Percentiles rank a stretch among this genome's conserved stretches.
Evolutionary conservation across 768 basidiomycete genomes (phyloP).

Genomic region (Lentinula detonsa): DNA sequence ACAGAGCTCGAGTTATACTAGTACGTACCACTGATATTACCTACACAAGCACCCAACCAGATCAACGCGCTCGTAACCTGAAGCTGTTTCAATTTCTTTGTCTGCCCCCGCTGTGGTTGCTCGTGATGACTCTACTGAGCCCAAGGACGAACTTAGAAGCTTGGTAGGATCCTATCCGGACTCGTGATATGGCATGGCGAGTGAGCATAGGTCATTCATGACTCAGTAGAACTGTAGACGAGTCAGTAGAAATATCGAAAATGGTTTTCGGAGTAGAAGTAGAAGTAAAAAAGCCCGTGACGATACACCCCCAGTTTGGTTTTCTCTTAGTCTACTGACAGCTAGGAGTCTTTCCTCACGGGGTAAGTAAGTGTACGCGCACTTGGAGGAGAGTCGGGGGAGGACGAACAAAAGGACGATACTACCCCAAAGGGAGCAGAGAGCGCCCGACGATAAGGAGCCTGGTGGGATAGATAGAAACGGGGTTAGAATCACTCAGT

Average conservation of each 20-base stretch:
- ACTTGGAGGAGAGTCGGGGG: constrained; percentile 20
- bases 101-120: constrained; percentile 26
- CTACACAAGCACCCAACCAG: constrained; percentile 8
- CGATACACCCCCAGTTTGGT: constrained; percentile 10
- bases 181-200: too few relatives aligned
- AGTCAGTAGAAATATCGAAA: too few relatives aligned
- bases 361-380: constrained; percentile 17
- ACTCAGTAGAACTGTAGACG: too few relatives aligned
- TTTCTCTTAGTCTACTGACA: constrained; percentile 20
- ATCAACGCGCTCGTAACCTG: constrained; percentile 7
- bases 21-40: constrained; percentile 13
- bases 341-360: constrained; percentile 20
- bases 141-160: constrained; percentile 16
- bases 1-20: background rate
- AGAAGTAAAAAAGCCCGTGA: background rate
- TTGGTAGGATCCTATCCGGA: constrained; percentile 10
- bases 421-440: constrained; percentile 17
- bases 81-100: too few relatives aligned
- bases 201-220: too few relatives aligned
- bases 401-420: constrained; percentile 20
- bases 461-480: background rate
- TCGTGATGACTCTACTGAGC: constrained; percentile 22
- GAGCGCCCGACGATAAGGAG: constrained; percentile 21
- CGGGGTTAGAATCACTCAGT: background rate
- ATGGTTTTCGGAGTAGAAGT: too few relatives aligned